Conservation (phyloP, 345 rosid species). For the Luvunga scandens region DNA sequence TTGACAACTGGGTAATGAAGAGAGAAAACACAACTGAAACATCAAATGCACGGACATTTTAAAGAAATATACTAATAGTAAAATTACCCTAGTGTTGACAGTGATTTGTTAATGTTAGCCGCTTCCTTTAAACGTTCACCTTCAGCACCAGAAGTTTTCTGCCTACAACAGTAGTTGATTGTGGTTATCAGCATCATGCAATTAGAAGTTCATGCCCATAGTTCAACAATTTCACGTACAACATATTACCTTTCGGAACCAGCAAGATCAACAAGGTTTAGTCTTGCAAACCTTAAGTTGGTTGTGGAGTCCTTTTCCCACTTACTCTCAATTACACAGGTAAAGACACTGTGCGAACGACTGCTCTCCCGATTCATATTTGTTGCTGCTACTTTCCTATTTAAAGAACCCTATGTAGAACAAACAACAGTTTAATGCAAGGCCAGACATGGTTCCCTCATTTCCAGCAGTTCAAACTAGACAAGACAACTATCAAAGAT, state of each 20-base stretch:
- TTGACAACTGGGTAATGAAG: neutral
- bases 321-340: conserved; percentile 86
- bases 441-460: neutral
- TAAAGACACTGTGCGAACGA: conserved; percentile 89
- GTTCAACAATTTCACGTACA: conserved; percentile 14
- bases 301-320: conserved; percentile 94
- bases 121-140: conserved; percentile 99
- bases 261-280: conserved; percentile 92
- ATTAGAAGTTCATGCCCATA: conserved; percentile 9
- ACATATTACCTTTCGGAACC: conserved; percentile 82
- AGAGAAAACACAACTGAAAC: conserved; percentile 3
- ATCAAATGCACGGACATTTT: neutral
- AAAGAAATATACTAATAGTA: conserved; percentile 9
- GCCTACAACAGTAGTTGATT: conserved; percentile 46
- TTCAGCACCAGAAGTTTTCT: conserved; percentile 96
- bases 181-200: neutral
- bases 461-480: neutral
- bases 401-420: conserved; percentile 65
- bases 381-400: conserved; percentile 91
- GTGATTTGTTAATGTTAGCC: conserved; percentile 89
- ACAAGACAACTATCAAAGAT: conserved; percentile 15
- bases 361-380: conserved; percentile 98
- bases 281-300: conserved; percentile 83
- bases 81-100: conserved; percentile 88
- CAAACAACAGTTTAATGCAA: conserved; percentile 12